Base-by-base conservation (phyloP, 2,329 filamentous ascomycete species). In the Calonectria naviculata region DNA sequence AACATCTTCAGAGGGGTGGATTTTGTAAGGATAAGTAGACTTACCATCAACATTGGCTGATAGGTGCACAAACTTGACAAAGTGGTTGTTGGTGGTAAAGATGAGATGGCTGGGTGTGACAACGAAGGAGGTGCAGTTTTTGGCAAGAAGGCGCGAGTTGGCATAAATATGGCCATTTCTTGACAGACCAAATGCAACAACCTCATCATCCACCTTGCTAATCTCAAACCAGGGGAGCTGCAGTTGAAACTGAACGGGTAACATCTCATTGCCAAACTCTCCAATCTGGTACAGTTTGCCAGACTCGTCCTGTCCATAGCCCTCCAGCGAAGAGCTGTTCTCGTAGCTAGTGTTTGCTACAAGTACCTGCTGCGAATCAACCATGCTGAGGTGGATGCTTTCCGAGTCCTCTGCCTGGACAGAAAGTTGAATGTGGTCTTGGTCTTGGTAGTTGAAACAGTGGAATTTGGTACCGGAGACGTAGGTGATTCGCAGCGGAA, bases 1-100 rank as follows among this genome's bases (percentile, higher is more conserved):
- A 65, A 24, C 12, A 13, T 44, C 5, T 7, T 29, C 13, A n/a
- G 5, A 26, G 34, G 24, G n/a, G 10, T n/a, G n/a, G n/a, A 31
- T n/a, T 28, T n/a, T 31, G 15, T n/a, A 52, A 21, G 4, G 5
- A 9, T 4, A 21, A 2, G 28, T 9, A 4, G 77, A 85, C 41
- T 74, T 86, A 94, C 93, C 90, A 75, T 94, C 87, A 19, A 89
- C 86, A 70, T 86, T 84, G 4, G 90, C 88, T 24, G 76, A 73
- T 60, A 98, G 84, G 81, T 99, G 96, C 17, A 98, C 92, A 82
- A 98, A 98, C 82, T 99, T 99, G 73, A 99, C 87, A 4, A 98
- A 87, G 81, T 98, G 95, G 74, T 95, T 95, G 71, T 93, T 95
- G 0, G 97, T 99, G 0, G 97, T 99, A 79, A 96, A 95, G 69